Conservation (phyloP, 176 grass and related monocot species). For the Eleusine indica region DNA sequence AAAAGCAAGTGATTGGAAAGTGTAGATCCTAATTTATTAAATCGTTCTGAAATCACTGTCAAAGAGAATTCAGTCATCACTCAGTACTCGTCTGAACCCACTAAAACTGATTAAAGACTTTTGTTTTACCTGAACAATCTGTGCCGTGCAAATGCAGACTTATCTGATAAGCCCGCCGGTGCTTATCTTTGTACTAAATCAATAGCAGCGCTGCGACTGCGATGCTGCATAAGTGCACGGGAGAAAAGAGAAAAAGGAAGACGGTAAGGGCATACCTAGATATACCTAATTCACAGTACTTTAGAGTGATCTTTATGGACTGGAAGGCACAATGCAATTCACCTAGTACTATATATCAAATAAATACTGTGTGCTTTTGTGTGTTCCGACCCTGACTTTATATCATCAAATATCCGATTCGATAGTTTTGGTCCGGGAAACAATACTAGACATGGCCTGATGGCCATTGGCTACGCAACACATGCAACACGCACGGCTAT, state of each 20-base stretch:
- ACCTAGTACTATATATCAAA: conserved; percentile 29
- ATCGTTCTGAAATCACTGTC: conserved; percentile 36
- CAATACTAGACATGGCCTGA: neutral
- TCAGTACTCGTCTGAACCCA: conserved; percentile 36
- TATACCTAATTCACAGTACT: conserved; percentile 34
- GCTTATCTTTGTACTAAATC: conserved; percentile 25
- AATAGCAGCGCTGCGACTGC: neutral
- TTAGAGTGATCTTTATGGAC: conserved; percentile 23
- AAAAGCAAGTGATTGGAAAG: conserved; percentile 40
- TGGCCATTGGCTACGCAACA: neutral
- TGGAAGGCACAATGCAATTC: conserved; percentile 23
- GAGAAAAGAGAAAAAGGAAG: neutral
- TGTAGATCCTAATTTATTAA: neutral
- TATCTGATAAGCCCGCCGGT: conserved; percentile 2
- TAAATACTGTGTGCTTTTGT: neutral
- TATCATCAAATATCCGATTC: neutral
- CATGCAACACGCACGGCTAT: neutral
- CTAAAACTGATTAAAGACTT: conserved; percentile 9
- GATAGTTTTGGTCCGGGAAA: neutral
- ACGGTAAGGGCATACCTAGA: neutral
- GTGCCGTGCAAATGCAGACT: conserved; percentile 21
- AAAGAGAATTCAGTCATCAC: conserved; percentile 1
- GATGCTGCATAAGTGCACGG: neutral
- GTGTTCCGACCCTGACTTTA: neutral
- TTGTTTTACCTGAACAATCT: conserved; percentile 26